Base-by-base conservation (phyloP, 495 filamentous ascomycete species). In the Penicillium ochrochloron region DNA sequence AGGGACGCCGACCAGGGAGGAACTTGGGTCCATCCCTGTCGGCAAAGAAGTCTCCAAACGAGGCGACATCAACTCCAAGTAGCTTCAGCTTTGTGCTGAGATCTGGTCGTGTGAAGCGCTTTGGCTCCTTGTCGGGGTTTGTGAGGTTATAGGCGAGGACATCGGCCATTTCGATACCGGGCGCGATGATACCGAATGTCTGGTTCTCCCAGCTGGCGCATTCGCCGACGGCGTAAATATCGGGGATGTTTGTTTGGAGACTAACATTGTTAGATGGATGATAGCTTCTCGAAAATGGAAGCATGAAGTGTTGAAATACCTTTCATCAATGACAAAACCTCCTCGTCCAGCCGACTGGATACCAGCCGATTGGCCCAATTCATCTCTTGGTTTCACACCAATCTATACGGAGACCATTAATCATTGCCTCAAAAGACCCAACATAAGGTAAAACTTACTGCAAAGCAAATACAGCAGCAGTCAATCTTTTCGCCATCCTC, bases 21-120 rank as follows among this genome's bases (percentile, higher is more conserved):
- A 89, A 85, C 62, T 89, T 92, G 0, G 93, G 93, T 0, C 93
- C 93, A 72, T 97, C 89, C 61, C 93, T 82, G 65, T 98, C 94
- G 3, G 94, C 94, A 65, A 98, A 98, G 81, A 95, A 98, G 71
- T 98, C 94, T 0, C 94, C 94, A 70, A 97, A 98, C 69, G 91
- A 94, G 34, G 94, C 94, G 2, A 98, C 94, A 67, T 97, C 94
- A 3, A 97, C 94, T 1, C 94, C 94, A 0, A 98, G 82, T 0
- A 98, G 81, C 80, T 98, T 98, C 8, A 98, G 75, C 74, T 97
- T 98, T 0, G 94, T 98, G 78, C 93, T 97, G 19, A 97, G 81
- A 70, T 98, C 94, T 0, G 94, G 94, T 25, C 90, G 82, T 66
- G 92, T 92, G 82, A 96, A 97, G 57, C 82, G 77, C 60, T 89